Evolutionary conservation across 257 asterid genomes (phyloP).

Genomic region (Handroanthus guayacan): DNA sequence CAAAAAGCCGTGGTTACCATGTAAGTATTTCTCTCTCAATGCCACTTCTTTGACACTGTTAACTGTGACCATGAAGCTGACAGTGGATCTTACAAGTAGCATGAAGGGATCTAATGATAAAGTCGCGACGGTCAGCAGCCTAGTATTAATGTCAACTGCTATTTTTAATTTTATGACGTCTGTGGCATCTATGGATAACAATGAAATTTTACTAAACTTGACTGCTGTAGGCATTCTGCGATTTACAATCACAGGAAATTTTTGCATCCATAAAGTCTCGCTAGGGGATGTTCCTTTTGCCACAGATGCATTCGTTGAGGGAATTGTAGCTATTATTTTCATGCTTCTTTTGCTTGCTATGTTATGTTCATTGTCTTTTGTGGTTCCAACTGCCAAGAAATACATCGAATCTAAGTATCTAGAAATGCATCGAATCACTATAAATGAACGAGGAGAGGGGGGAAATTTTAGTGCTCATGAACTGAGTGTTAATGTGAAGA

Average conservation of each 20-base stretch:
- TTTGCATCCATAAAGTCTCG: slow-evolving; percentile 30
- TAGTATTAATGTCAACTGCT: slow-evolving; percentile 29
- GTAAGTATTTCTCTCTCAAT: slow-evolving; percentile 42
- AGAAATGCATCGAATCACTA: slow-evolving; percentile 27
- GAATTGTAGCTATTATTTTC: not conserved
- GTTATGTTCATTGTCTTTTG: slow-evolving; percentile 29
- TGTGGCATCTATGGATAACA: slow-evolving; percentile 38
- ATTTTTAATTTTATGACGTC: slow-evolving; percentile 37
- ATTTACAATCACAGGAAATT: slow-evolving; percentile 30
- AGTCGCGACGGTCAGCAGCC: slow-evolving; percentile 36
- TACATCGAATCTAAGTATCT: slow-evolving; percentile 40
- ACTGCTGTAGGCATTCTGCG: slow-evolving; percentile 34
- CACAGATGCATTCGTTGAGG: not conserved
- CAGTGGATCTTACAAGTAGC: slow-evolving; percentile 38
- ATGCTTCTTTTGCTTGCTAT: slow-evolving; percentile 35
- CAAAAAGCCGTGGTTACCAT: slow-evolving; percentile 46
- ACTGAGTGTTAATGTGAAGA: not conserved
- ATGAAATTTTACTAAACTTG: slow-evolving; percentile 30
- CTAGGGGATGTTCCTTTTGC: not conserved
- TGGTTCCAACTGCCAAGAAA: slow-evolving; percentile 40
- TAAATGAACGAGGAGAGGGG: not conserved
- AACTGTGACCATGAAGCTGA: slow-evolving; percentile 43
- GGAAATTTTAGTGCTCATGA: not conserved
- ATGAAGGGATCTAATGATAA: slow-evolving; percentile 26
- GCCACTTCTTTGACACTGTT: slow-evolving; percentile 41